phyloP scores from a whole-genome alignment of 1,284 basidiomycete species.

The Ustilago lituana region DNA sequence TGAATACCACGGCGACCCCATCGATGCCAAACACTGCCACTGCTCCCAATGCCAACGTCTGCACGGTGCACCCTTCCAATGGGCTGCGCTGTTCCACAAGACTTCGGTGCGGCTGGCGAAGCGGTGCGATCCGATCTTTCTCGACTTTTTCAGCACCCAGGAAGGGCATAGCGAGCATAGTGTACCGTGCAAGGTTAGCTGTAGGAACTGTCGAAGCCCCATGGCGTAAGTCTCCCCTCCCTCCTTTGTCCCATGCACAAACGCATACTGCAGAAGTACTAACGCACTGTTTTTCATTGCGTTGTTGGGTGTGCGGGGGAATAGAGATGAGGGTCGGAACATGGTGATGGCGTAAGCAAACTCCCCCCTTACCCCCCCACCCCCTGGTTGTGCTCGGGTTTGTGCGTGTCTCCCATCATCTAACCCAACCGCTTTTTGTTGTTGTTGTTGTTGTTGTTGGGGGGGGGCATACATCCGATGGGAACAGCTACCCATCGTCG shows the following conservation, averaged over 20 bases:
- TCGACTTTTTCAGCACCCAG: conserved; percentile 49
- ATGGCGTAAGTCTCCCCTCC: conserved; percentile 37
- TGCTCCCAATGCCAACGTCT: conserved; percentile 58
- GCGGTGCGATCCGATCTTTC: conserved; percentile 38
- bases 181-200: conserved; percentile 50
- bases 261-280: no score
- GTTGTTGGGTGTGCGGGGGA: neutral
- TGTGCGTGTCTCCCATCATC: no score
- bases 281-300: no score
- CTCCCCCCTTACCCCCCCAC: no score
- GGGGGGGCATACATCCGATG: no score
- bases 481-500: conserved; percentile 32
- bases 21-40: conserved; percentile 58
- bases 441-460: no score
- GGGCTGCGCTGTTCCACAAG: conserved; percentile 51
- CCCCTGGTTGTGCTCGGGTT: no score
- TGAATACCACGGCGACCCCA: conserved; percentile 50
- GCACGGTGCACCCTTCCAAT: conserved; percentile 58
- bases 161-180: conserved; percentile 41
- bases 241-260: no score
- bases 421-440: no score
- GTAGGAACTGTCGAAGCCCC: conserved; percentile 42
- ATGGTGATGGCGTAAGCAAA: conserved; percentile 49
- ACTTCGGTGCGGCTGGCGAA: conserved; percentile 44
- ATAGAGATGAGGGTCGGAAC: conserved; percentile 47